Evolutionary conservation across 2,329 filamentous ascomycete genomes (phyloP), one percentile per base, ranked within the genome.

Genomic region (Fusarium heterosporum): DNA sequence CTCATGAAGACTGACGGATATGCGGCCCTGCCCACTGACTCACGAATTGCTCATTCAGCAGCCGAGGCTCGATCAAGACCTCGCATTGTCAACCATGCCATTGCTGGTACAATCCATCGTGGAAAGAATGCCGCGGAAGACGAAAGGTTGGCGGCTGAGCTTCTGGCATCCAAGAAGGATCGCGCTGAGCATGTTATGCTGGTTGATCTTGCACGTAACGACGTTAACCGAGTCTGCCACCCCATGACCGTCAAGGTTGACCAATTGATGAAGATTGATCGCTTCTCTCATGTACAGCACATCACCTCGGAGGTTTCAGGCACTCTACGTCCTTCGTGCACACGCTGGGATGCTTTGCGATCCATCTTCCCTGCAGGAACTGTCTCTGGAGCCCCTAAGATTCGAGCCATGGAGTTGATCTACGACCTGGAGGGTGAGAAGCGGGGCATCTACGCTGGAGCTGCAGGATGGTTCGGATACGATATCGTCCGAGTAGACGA

Each of bases 321-420:
- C 42, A 86, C 96, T n/a, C 81, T 98, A 69, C 87, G 96, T 43
- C 84, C 87, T 7, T 94, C 85, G 38, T 93, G 93, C 83, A 95
- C 93, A 29, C 87, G 96, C 59, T 99, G 97, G 79, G 95, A 98
- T 76, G 96, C 96, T 11, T 97, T 99, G 82, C 88, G 95, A 38
- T 94, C 92, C 69, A 97, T 99, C 73, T 99, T 99, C 82, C 96
- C 96, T 0, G 96, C 96, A 6, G 96, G 96, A 55, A 99, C 96
- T 0, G 95, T 98, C 29, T 96, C 92, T 17, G 96, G 96, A 6
- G 95, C 96, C 6, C 96, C 96, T 58, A 99, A 99, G 81, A 93
- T 99, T 55, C 89, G 90, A 65, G 96, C 96, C 4, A 99, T 99
- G 96, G 92, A 97, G 80, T 84, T 99, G 64, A 99, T 99, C 73